phyloP scores from a whole-genome alignment of 2,329 filamentous ascomycete species.

The Aspergillus tanneri region DNA sequence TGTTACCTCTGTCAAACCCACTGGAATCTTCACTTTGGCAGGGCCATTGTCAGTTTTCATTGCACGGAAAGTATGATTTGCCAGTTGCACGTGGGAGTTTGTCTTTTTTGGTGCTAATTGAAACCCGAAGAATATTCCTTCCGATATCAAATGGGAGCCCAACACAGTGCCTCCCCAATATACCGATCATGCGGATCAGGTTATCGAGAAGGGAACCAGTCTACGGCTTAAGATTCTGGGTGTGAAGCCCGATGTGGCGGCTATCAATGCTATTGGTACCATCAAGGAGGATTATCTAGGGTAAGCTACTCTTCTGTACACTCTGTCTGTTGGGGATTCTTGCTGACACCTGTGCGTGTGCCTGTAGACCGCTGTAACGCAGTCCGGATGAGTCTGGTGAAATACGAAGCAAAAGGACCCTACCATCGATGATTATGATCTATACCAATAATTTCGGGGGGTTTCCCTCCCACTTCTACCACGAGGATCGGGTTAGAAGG shows the following conservation, averaged over 20 bases:
- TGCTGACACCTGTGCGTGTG: slow-evolving; percentile 15
- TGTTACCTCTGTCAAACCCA: slow-evolving; percentile 84
- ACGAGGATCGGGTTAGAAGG: slow-evolving; percentile 4
- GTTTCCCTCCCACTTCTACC: too few species aligned
- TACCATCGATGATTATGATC: slow-evolving; percentile 15
- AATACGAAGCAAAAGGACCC: slow-evolving; percentile 25
- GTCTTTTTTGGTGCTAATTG: slow-evolving; percentile 16
- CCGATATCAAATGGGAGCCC: slow-evolving; percentile 88
- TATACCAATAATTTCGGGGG: slow-evolving; percentile 18
- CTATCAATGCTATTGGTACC: slow-evolving; percentile 95
- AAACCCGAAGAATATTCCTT: slow-evolving; percentile 62
- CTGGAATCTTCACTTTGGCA: slow-evolving; percentile 69
- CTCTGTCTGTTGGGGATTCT: background rate
- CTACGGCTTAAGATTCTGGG: slow-evolving; percentile 93
- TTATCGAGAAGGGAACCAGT: slow-evolving; percentile 90
- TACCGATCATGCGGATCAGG: slow-evolving; percentile 89
- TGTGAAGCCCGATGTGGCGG: slow-evolving; percentile 86
- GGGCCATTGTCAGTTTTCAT: slow-evolving; percentile 52
- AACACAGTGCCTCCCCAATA: slow-evolving; percentile 96
- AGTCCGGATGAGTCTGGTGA: slow-evolving; percentile 20
- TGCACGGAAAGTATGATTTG: slow-evolving; percentile 66
- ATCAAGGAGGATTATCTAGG: slow-evolving; percentile 73
- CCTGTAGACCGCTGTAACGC: slow-evolving; percentile 33
- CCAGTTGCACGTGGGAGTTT: slow-evolving; percentile 11
- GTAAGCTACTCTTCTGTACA: slow-evolving; percentile 30